phyloP scores from a whole-genome alignment of 495 filamentous ascomycete genomes.

The Annulohypoxylon moriforme region DNA sequence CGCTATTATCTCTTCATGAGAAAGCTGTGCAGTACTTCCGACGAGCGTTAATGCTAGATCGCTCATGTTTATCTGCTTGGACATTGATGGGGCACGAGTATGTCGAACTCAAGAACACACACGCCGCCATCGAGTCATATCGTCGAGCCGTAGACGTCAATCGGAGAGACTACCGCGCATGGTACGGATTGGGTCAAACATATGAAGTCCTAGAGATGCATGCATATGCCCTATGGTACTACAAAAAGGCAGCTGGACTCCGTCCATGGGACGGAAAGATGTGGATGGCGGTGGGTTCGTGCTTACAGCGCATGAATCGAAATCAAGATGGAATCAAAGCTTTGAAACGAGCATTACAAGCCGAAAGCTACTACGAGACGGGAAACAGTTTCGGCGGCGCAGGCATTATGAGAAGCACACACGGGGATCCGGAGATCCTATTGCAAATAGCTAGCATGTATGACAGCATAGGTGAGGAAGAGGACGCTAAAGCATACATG shows the following conservation, averaged over 20 bases:
- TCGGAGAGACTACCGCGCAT: constrained; percentile 95
- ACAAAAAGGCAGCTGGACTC: constrained; percentile 91
- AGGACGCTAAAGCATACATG: constrained; percentile 92
- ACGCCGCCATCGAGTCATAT: constrained; percentile 97
- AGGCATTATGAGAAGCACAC: constrained; percentile 52
- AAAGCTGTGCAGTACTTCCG: constrained; percentile 99
- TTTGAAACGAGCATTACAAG: constrained; percentile 88
- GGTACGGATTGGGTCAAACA: constrained; percentile 97
- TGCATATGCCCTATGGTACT: constrained; percentile 96
- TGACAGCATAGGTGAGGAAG: constrained; percentile 77
- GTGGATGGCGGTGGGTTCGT: constrained; percentile 96
- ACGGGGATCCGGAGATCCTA: constrained; percentile 89
- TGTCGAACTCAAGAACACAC: constrained; percentile 98
- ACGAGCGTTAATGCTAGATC: constrained; percentile 92
- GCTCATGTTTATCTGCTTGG: constrained; percentile 93
- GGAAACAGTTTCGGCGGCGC: constrained; percentile 60
- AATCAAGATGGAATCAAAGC: constrained; percentile 90
- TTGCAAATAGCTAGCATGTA: constrained; percentile 91
- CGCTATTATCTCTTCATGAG: constrained; percentile 90
- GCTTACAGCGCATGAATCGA: constrained; percentile 86
- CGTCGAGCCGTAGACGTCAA: constrained; percentile 96
- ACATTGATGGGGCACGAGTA: constrained; percentile 99
- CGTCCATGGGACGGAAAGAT: constrained; percentile 95
- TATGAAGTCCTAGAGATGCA: constrained; percentile 99
- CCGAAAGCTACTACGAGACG: constrained; percentile 80